A percentile compares a stretch with the other conserved stretches of the same genome.
phyloP scores from a whole-genome alignment of 495 filamentous ascomycete genomes.

The Hypoxylon crocopeplum region DNA sequence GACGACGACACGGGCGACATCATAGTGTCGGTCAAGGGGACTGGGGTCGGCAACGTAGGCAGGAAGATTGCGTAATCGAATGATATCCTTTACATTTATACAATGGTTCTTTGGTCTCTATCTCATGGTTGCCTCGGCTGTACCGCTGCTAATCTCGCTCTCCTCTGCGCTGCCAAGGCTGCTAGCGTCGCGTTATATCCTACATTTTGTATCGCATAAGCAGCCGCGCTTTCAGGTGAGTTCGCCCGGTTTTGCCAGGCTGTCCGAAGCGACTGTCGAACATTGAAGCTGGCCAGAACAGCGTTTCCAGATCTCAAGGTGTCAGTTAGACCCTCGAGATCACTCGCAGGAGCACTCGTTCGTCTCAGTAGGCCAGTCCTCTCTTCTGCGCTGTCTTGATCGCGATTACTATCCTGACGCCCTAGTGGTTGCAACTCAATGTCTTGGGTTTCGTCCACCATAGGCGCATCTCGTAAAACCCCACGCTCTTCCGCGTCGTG shows the following conservation, averaged over 20 bases:
- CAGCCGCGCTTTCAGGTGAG: constrained; percentile 54
- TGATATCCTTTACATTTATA: constrained; percentile 40
- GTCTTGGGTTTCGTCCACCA: constrained; percentile 48
- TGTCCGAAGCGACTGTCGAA: constrained; percentile 69
- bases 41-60: constrained; percentile 93
- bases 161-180: constrained; percentile 52
- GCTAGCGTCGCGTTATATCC: constrained; percentile 57
- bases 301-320: constrained; percentile 71
- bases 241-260: constrained; percentile 61
- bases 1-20: constrained; percentile 74
- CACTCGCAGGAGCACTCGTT: constrained; percentile 35
- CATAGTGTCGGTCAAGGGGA: constrained; percentile 89
- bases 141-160: constrained; percentile 44
- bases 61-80: constrained; percentile 81
- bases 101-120: constrained; percentile 23
- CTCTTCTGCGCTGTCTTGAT: constrained; percentile 54
- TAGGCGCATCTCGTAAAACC: constrained; percentile 58
- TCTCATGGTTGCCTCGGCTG: constrained; percentile 34
- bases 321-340: constrained; percentile 61
- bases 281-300: constrained; percentile 70
- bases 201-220: constrained; percentile 57
- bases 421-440: constrained; percentile 59
- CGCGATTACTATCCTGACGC: constrained; percentile 23
- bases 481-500: constrained; percentile 86
- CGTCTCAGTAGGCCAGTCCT: constrained; percentile 53